Conservation (phyloP, 129 eudicot species). For the Pseudognaphalium luteoalbum region DNA sequence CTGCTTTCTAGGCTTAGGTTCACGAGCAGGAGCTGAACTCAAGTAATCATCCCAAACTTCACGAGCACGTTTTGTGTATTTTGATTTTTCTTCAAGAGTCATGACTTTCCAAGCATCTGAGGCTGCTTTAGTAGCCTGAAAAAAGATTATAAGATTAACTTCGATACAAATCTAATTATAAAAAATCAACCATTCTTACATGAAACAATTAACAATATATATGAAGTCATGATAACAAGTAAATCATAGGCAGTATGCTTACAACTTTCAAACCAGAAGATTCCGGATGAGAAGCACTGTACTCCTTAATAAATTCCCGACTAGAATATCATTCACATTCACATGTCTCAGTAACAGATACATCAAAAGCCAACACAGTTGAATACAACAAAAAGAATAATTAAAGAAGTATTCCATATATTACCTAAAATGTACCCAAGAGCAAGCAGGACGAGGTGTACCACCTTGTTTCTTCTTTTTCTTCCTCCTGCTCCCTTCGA, state of each 20-base stretch:
- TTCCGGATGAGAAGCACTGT: constrained; percentile 83
- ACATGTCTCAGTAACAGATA: constrained; percentile 14
- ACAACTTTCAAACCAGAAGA: constrained; percentile 82
- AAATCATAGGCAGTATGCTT: constrained; percentile 20
- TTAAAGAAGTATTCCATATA: not conserved
- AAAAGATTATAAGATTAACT: not conserved
- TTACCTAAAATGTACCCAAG: constrained; percentile 88
- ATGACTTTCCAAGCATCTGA: constrained; percentile 84
- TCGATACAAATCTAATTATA: not conserved
- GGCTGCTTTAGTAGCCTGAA: constrained; percentile 79
- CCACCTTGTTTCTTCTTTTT: constrained; percentile 71
- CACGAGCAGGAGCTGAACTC: constrained; percentile 68
- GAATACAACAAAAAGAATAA: not conserved
- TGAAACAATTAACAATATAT: not conserved
- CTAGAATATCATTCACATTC: constrained; percentile 41
- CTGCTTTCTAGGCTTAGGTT: constrained; percentile 76
- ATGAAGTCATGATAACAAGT: not conserved
- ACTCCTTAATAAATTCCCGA: constrained; percentile 80
- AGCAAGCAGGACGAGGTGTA: constrained; percentile 81
- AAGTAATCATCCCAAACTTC: constrained; percentile 86
- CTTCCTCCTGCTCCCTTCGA: constrained; percentile 61
- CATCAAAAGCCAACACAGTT: not conserved
- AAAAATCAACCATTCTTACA: not conserved
- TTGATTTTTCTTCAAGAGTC: constrained; percentile 75
- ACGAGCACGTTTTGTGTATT: constrained; percentile 80